Evolutionary conservation across 2,329 filamentous ascomycete genomes (phyloP), one percentile per base, ranked within the genome.

Genomic region (Fusarium tuaranense): DNA sequence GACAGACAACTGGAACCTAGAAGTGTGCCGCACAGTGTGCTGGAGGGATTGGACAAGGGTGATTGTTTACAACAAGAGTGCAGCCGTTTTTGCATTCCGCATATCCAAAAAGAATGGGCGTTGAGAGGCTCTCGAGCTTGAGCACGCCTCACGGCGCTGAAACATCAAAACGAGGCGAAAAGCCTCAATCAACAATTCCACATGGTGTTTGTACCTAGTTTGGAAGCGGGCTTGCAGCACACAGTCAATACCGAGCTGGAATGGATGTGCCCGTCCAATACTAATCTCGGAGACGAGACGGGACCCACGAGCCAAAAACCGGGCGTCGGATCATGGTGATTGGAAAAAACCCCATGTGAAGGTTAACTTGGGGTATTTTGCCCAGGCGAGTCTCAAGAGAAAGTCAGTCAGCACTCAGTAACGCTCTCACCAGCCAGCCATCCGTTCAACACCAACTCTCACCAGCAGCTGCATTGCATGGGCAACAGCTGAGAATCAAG

Each of bases 11-110:
- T 36, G 34, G 34, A 36, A 36, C 48, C 22, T 22, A 57, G 51
- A 72, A 39, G 46, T 55, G 63, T 53, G 48, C 48, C 55, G 59
- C 65, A 74, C 72, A 38, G 69, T 74, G 66, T 62, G 55, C 25
- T 32, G 32, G 61, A 63, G 51, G 59, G 71, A 61, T 62, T 59
- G 46, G 25, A 32, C 20, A 63, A 39, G 58, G 39, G n/a, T 53
- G 27, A 32, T 51, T 63, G 59, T 30, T 36, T 16, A 65, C 41
- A 60, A 67, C 30, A 41, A 9, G 22, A 27, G 27, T 25, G 38
- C 34, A 63, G 39, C 25, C 38, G n/a, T 30, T 32, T 41, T 48
- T 57, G 32, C 34, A 60, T 51, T 51, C 32, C 57, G 46, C 51
- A 53, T 44, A 48, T 71, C 20, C 20, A 8, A 25, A 25, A 32